Evolutionary conservation across 768 basidiomycete species (phyloP), one percentile per base, ranked within the genome.

Genomic region (Pleurotus eryngii): DNA sequence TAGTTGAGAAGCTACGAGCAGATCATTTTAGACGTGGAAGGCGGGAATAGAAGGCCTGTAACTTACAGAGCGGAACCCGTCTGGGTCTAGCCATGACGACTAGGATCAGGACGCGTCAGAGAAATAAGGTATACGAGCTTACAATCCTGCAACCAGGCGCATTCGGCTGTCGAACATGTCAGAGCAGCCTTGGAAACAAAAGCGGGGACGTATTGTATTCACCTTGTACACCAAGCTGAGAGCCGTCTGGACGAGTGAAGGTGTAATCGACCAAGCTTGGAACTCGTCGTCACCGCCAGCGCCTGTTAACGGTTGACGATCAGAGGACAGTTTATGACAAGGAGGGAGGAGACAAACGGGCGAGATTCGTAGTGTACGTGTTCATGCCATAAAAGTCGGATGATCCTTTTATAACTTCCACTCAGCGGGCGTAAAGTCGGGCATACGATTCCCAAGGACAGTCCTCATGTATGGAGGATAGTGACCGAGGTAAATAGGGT

Each of bases 311-410:
- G 18, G 39, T 15, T 17, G 37, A 0, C 3, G 8, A 11, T 35
- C 4, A 35, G 30, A 35, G 7, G 8, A 35, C 7, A 11, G 49
- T 57, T 57, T 59, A 46, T 9, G 20, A 58, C 43, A 20, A 26
- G 39, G 14, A 17, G 15, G 57, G 14, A 20, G 40, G 24, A 17
- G 35, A 69, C 81, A 62, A 46, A 84, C 84, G 75, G 67, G 77
- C 79, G 47, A 87, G 75, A 61, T 85, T 82, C 9, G 84, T 87
- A 4, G 85, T 85, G 65, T 88, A 87, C 0, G 86, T 85, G 68
- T 87, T 87, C 80, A 87, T 81, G 30, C 85, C 86, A 64, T 86
- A 87, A 68, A 87, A 88, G 65, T 86, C 86, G 1, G 85, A 84
- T 2, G 84, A 87, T 46, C 81, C 82, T 54, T 82, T 80, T 39